phyloP scores from a whole-genome alignment of 148 eudicot species.

The Arctostaphylos glauca region DNA sequence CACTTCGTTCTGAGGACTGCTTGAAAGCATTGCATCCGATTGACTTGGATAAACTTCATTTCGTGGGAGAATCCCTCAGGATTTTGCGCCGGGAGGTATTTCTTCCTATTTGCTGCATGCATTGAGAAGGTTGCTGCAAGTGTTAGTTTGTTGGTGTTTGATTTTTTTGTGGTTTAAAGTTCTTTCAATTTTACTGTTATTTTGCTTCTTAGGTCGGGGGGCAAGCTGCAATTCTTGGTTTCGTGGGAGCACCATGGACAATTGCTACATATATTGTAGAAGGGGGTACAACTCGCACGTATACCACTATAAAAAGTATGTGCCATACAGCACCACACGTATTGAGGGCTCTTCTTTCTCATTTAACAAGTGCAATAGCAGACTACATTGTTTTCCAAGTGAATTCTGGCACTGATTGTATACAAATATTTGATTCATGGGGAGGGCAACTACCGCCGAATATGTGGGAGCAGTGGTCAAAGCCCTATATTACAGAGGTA shows the following conservation, averaged over 20 bases:
- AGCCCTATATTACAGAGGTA: slow-evolving; percentile 90
- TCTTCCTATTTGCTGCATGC: not conserved
- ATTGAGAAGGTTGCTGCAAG: slow-evolving; percentile 2
- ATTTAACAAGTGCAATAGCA: slow-evolving; percentile 72
- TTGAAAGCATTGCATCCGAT: slow-evolving; percentile 78
- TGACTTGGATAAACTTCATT: slow-evolving; percentile 73
- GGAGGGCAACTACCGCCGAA: slow-evolving; percentile 90
- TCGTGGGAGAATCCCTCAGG: slow-evolving; percentile 81
- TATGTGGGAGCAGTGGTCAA: slow-evolving; percentile 98
- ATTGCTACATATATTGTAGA: slow-evolving; percentile 94
- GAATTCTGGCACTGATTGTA: slow-evolving; percentile 86
- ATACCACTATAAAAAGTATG: slow-evolving; percentile 91
- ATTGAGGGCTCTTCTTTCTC: slow-evolving; percentile 69
- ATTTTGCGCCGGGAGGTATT: slow-evolving; percentile 76
- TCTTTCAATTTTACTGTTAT: not conserved
- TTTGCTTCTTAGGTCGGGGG: slow-evolving; percentile 60
- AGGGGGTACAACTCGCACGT: slow-evolving; percentile 94
- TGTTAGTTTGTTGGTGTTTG: not conserved
- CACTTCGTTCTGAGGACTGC: slow-evolving; percentile 77
- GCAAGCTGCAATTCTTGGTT: slow-evolving; percentile 89
- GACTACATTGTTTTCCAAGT: slow-evolving; percentile 87
- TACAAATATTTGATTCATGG: slow-evolving; percentile 98
- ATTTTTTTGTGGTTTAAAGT: not conserved
- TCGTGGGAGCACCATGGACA: slow-evolving; percentile 99
- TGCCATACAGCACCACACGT: slow-evolving; percentile 86